A percentile compares a stretch with the other conserved stretches of the same genome.
Conservation (phyloP, 768 basidiomycete genomes). For the Strobilomyces confusus region DNA sequence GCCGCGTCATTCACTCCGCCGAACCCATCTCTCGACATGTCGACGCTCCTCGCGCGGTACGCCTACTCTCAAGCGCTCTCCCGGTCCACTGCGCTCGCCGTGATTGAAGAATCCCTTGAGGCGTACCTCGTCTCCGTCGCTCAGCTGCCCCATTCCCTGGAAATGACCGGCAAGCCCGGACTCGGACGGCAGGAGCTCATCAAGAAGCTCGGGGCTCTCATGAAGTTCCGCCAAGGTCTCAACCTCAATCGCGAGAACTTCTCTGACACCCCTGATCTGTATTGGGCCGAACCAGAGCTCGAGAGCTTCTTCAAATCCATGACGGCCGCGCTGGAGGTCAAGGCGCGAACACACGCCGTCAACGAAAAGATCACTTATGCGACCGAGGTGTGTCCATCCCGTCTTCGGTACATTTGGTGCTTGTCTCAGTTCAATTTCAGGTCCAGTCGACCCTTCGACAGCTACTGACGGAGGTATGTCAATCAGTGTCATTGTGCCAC, state of each 20-base stretch:
- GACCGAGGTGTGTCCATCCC: constrained; percentile 48
- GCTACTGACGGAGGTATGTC: constrained; percentile 70
- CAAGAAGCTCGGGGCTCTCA: constrained; percentile 86
- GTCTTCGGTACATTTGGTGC: neutral
- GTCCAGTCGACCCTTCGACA: constrained; percentile 88
- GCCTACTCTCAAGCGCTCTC: constrained; percentile 90
- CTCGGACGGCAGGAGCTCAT: constrained; percentile 79
- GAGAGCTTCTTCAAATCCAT: constrained; percentile 88
- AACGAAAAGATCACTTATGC: constrained; percentile 94
- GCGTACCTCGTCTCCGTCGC: constrained; percentile 82
- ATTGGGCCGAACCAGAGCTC: constrained; percentile 91
- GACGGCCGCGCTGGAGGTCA: constrained; percentile 83
- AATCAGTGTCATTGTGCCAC: neutral
- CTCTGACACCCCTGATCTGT: constrained; percentile 85
- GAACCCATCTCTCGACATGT: constrained; percentile 54
- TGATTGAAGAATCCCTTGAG: constrained; percentile 81
- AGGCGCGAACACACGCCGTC: constrained; percentile 70
- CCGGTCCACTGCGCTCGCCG: constrained; percentile 82
- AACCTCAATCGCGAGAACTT: constrained; percentile 90
- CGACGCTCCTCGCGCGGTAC: constrained; percentile 82
- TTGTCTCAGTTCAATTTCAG: constrained; percentile 28
- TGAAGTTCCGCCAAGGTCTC: constrained; percentile 88
- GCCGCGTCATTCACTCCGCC: constrained; percentile 43
- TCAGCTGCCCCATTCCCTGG: constrained; percentile 68
- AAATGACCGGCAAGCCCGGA: constrained; percentile 78